These are phyloP conservation scores for Backusella tuberculispora DNA, from an alignment of 192 early-diverging fungal species.

Conservation along the genomic window DNA sequence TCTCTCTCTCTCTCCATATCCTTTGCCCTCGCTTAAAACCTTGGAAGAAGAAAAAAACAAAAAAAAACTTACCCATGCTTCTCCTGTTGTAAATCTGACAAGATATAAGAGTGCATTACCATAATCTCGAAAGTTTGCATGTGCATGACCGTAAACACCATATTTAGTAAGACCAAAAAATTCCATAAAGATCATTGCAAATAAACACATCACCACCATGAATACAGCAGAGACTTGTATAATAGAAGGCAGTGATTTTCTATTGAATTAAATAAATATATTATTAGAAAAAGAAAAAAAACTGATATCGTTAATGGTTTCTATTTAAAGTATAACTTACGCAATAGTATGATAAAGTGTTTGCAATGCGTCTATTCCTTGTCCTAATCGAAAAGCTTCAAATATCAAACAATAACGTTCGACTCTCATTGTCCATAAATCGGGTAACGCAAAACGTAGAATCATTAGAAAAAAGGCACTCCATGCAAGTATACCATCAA, in stretches of 20 bases:
- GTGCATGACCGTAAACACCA: conserved; percentile 41
- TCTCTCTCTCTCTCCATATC: neutral
- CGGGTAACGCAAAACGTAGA: conserved; percentile 28
- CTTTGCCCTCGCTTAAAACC: no score
- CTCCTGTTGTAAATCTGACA: conserved; percentile 59
- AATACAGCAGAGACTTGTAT: conserved; percentile 41
- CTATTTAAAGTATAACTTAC: conserved; percentile 21
- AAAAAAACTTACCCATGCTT: conserved; percentile 35
- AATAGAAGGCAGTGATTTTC: conserved; percentile 37
- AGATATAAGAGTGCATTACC: conserved; percentile 50
- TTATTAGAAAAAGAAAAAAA: neutral
- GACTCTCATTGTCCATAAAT: conserved; percentile 36
- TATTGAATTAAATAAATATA: neutral
- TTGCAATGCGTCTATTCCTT: conserved; percentile 35
- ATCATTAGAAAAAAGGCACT: conserved; percentile 27
- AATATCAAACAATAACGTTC: conserved; percentile 40
- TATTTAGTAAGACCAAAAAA: conserved; percentile 60
- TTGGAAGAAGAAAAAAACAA: neutral
- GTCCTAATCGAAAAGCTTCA: conserved; percentile 35
- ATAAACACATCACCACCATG: conserved; percentile 47
- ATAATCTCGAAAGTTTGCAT: conserved; percentile 56
- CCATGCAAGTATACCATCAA: conserved; percentile 33
- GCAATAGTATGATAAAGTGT: conserved; percentile 37
- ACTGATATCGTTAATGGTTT: neutral
- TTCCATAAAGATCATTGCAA: conserved; percentile 59